Conservation (phyloP, 352 stramenopile species). For the Pythium sp. region DNA sequence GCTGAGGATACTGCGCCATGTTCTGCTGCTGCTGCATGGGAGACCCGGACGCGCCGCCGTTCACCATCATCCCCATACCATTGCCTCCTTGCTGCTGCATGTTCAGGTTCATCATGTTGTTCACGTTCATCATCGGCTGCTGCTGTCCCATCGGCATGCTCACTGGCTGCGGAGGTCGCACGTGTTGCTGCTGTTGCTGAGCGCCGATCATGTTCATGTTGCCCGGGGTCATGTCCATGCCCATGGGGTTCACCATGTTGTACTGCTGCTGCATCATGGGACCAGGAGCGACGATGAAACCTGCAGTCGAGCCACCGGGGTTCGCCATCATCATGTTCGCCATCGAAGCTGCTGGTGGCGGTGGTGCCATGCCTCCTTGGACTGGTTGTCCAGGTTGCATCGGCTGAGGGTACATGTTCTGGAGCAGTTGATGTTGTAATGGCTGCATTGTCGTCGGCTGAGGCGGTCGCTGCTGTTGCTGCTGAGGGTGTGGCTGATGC, state of each 20-base stretch:
- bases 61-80: conserved; percentile 18
- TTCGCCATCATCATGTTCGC: neutral
- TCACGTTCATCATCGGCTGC: conserved; percentile 9
- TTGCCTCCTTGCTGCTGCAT: conserved; percentile 15
- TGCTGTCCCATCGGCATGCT: conserved; percentile 10
- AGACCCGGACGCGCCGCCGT: neutral
- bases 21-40: conserved; percentile 16
- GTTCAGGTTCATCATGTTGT: conserved; percentile 18
- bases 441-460: neutral
- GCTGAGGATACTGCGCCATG: conserved; percentile 5
- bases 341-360: neutral
- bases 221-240: conserved; percentile 13
- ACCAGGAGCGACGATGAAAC: conserved; percentile 8
- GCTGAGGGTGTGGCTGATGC: neutral
- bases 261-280: conserved; percentile 21
- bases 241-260: conserved; percentile 22
- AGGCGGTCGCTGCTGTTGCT: conserved; percentile 4
- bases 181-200: conserved; percentile 25
- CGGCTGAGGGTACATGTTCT: conserved; percentile 8
- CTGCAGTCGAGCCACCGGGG: neutral
- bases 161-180: conserved; percentile 38
- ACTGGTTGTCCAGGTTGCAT: neutral
- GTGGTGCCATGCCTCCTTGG: conserved; percentile 2
- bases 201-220: conserved; percentile 10
- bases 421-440: conserved; percentile 7